Conservation (phyloP, 805 yeast genomes). For the Cyberlindnera mrakii region DNA sequence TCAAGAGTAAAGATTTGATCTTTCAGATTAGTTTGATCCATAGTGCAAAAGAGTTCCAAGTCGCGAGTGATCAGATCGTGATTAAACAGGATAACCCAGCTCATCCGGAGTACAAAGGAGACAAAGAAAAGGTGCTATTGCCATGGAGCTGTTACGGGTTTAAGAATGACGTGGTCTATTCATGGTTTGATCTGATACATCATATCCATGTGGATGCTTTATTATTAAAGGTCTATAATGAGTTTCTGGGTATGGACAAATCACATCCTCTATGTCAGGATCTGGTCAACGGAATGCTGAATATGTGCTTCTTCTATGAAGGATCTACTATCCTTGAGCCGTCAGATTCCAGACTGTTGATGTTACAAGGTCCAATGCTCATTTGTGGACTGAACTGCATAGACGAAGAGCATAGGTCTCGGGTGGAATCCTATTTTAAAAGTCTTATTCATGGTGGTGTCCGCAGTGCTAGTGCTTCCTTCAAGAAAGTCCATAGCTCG, state of each 20-base stretch:
- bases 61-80: slow-evolving; percentile 11
- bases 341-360: slow-evolving; percentile 16
- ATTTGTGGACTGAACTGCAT: slow-evolving; percentile 15
- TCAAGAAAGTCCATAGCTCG: slow-evolving; percentile 10
- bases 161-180: slow-evolving; percentile 12
- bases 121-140: slow-evolving; percentile 1
- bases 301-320: slow-evolving; percentile 14
- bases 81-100: slow-evolving; percentile 12
- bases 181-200: slow-evolving; percentile 25
- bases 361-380: slow-evolving; percentile 21
- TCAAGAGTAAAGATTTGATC: slow-evolving; percentile 16
- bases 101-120: slow-evolving; percentile 15
- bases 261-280: slow-evolving; percentile 12
- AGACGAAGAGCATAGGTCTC: slow-evolving; percentile 7
- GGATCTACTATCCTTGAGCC: slow-evolving; percentile 5
- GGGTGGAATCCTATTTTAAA: slow-evolving; percentile 13
- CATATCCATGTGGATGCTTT: slow-evolving; percentile 30
- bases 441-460: slow-evolving; percentile 14
- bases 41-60: slow-evolving; percentile 23
- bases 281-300: slow-evolving; percentile 15
- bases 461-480: slow-evolving; percentile 16
- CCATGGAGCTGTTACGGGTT: slow-evolving; percentile 21
- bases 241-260: slow-evolving; percentile 29
- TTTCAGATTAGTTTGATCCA: slow-evolving; percentile 21
- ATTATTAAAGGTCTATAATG: slow-evolving; percentile 28